These are phyloP conservation scores for Alisma plantagoaquatica DNA, from an alignment of 106 monocot genomes.

Conservation along the genomic window DNA sequence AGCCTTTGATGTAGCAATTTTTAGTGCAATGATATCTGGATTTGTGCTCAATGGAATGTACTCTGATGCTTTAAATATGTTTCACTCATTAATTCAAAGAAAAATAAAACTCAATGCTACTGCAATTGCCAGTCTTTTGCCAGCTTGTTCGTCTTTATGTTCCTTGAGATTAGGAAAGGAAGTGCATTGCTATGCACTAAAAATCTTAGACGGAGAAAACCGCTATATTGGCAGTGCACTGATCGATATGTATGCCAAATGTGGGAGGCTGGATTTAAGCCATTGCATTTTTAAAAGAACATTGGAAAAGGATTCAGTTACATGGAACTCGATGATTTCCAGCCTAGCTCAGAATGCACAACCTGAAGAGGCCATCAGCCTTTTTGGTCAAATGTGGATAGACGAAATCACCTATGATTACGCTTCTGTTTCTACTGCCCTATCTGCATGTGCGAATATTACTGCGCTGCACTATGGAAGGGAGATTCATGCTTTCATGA, in stretches of 20 bases:
- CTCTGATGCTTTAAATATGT: constrained; percentile 45
- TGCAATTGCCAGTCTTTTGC: constrained; percentile 62
- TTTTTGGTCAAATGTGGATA: constrained; percentile 63
- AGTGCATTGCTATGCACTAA: constrained; percentile 50
- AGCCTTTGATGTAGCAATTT: constrained; percentile 58
- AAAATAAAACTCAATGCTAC: constrained; percentile 66
- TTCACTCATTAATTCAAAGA: constrained; percentile 26
- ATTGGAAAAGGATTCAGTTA: constrained; percentile 42
- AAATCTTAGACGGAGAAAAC: constrained; percentile 42
- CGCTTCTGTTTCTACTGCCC: constrained; percentile 57
- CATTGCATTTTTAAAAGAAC: constrained; percentile 50
- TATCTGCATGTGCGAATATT: constrained; percentile 71
- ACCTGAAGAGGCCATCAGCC: constrained; percentile 46
- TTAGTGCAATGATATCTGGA: constrained; percentile 86
- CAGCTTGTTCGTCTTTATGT: constrained; percentile 62
- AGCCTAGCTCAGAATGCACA: constrained; percentile 71
- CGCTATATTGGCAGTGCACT: constrained; percentile 82
- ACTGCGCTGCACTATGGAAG: constrained; percentile 64
- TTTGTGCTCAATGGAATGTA: constrained; percentile 69
- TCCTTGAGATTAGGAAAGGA: constrained; percentile 59
- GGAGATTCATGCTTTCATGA: constrained; percentile 75
- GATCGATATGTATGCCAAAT: constrained; percentile 88
- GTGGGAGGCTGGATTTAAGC: constrained; percentile 59
- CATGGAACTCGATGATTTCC: constrained; percentile 95
- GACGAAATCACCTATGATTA: constrained; percentile 56